phyloP scores from a whole-genome alignment of 2,329 filamentous ascomycete species.

The Colletotrichum sp. region DNA sequence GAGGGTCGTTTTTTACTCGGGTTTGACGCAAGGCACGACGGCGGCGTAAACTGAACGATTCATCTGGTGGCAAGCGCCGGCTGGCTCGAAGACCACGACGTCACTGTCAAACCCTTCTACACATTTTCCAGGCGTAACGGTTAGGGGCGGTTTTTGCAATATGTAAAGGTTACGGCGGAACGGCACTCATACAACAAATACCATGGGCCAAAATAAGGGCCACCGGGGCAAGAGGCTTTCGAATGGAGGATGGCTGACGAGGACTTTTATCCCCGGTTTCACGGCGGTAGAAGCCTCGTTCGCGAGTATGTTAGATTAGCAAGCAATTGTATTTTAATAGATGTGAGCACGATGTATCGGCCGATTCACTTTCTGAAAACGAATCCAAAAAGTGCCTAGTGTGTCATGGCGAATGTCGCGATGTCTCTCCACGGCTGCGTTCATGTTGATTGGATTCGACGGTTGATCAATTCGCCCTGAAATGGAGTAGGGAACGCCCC shows the following conservation, averaged over 20 bases:
- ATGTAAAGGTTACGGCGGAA: conserved; percentile 25
- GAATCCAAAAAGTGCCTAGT: not conserved
- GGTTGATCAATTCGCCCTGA: not conserved
- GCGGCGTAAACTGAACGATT: not conserved
- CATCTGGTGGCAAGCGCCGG: not conserved
- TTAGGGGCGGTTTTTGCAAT: conserved; percentile 18
- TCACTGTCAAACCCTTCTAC: conserved; percentile 1
- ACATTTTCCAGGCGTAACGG: conserved; percentile 18
- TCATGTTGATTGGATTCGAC: not conserved
- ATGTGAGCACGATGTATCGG: conserved; percentile 31
- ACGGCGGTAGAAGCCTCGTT: not conserved
- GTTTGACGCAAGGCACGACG: conserved; percentile 23
- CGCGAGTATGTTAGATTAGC: conserved; percentile 22
- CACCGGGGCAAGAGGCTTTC: not conserved
- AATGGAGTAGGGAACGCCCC: conserved; percentile 17
- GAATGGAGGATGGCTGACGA: not conserved
- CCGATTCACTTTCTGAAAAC: not conserved
- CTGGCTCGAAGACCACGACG: not conserved
- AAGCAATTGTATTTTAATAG: conserved; percentile 46
- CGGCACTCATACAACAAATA: conserved; percentile 28
- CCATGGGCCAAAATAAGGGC: conserved; percentile 23
- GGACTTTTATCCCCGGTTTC: not conserved
- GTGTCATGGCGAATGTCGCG: not conserved
- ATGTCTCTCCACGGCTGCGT: not conserved
- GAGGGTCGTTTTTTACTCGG: not conserved